These are phyloP conservation scores for Ballota nigra DNA, from an alignment of 257 asterid species.

Conservation along the genomic window DNA sequence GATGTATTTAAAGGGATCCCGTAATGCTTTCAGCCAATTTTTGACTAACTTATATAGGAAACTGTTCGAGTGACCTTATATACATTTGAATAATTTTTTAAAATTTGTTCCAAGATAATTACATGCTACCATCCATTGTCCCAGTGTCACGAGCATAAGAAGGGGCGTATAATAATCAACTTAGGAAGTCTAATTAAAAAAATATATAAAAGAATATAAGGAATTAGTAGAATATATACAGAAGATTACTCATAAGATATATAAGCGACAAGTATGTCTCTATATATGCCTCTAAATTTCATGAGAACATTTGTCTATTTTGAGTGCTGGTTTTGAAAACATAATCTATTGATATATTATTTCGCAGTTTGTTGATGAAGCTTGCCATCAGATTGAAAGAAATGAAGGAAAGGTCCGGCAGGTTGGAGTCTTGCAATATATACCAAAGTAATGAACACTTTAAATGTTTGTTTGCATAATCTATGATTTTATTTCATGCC, in stretches of 20 bases:
- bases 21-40: slow-evolving; percentile 5
- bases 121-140: slow-evolving; percentile 1
- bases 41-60: neutral
- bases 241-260: neutral
- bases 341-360: slow-evolving; percentile 14
- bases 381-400: slow-evolving; percentile 95
- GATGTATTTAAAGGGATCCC: neutral
- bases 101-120: neutral
- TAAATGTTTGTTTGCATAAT: neutral
- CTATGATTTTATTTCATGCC: neutral
- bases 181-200: neutral
- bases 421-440: slow-evolving; percentile 78
- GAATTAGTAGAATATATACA: slow-evolving; percentile 6
- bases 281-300: neutral
- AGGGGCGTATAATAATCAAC: neutral
- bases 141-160: neutral
- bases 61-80: slow-evolving; percentile 2
- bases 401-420: slow-evolving; percentile 81
- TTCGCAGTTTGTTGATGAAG: slow-evolving; percentile 90
- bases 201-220: neutral
- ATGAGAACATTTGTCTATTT: neutral
- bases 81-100: neutral
- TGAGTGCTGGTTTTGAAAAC: slow-evolving; percentile 21
- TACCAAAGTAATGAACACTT: slow-evolving; percentile 64
- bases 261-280: neutral